phyloP scores from a whole-genome alignment of 495 filamentous ascomycete genomes.

The Staphylotrichum longicolle region DNA sequence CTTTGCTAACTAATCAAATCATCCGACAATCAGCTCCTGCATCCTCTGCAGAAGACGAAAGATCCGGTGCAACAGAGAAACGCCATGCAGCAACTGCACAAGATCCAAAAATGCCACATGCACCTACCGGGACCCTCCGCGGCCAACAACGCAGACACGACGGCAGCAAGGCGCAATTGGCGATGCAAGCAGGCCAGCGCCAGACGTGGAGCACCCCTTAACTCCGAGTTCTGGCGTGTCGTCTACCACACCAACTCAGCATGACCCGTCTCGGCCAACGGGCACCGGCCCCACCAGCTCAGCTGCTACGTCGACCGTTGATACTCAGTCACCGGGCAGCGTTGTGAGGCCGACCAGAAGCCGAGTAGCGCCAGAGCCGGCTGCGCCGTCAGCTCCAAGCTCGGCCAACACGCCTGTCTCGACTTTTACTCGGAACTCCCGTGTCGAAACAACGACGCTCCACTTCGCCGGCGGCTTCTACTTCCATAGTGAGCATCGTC shows the following conservation, averaged over 20 bases:
- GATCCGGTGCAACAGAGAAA: slow-evolving; percentile 37
- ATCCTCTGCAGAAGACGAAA: slow-evolving; percentile 38
- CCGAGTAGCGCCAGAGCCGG: not conserved
- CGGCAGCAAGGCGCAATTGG: not conserved
- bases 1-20: not conserved
- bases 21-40: slow-evolving; percentile 27
- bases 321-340: not conserved
- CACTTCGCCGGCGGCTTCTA: slow-evolving; percentile 12
- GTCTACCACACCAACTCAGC: not conserved
- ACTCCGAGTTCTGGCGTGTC: slow-evolving; percentile 1
- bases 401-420: slow-evolving; percentile 35
- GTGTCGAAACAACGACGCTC: slow-evolving; percentile 18
- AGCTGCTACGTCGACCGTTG: no score
- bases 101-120: slow-evolving; percentile 45
- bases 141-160: not conserved
- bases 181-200: not conserved
- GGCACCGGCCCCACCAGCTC: not conserved
- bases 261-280: not conserved
- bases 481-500: slow-evolving; percentile 25
- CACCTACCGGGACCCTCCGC: slow-evolving; percentile 34
- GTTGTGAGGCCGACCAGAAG: not conserved
- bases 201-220: not conserved
- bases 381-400: slow-evolving; percentile 21
- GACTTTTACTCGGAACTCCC: slow-evolving; percentile 14
- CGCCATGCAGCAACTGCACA: slow-evolving; percentile 48